These are phyloP conservation scores for Phytophthora brassicae DNA, from an alignment of 352 stramenopile genomes.

Conservation along the genomic window DNA sequence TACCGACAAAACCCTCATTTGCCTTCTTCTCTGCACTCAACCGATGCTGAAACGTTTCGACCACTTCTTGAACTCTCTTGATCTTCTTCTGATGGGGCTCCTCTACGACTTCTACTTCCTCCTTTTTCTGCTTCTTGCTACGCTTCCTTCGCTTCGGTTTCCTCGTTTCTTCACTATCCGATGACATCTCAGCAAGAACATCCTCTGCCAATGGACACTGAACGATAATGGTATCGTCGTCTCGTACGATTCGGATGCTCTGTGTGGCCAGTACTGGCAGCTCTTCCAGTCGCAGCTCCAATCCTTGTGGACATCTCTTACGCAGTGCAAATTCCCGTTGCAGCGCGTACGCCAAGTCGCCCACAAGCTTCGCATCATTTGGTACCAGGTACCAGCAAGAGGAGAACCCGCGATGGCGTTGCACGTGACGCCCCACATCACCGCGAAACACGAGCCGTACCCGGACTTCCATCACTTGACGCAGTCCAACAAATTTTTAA, in stretches of 20 bases:
- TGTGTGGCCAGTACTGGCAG: slow-evolving; percentile 64
- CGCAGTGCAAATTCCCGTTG: slow-evolving; percentile 57
- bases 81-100: slow-evolving; percentile 4
- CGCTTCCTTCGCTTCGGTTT: slow-evolving; percentile 15
- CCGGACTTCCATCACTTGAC: slow-evolving; percentile 18
- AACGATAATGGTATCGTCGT: slow-evolving; percentile 60
- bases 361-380: slow-evolving; percentile 44
- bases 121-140: slow-evolving; percentile 14
- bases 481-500: background rate
- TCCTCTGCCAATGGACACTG: slow-evolving; percentile 34
- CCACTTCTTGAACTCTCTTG: slow-evolving; percentile 2
- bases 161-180: slow-evolving; percentile 9
- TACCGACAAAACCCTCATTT: background rate
- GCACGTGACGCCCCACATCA: slow-evolving; percentile 48
- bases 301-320: slow-evolving; percentile 40
- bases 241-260: slow-evolving; percentile 55
- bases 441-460: slow-evolving; percentile 59
- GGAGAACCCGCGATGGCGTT: slow-evolving; percentile 48
- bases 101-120: background rate
- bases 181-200: slow-evolving; percentile 1
- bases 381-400: slow-evolving; percentile 74
- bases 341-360: slow-evolving; percentile 62
- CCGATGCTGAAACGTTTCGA: slow-evolving; percentile 4
- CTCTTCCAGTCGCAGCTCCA: slow-evolving; percentile 63
- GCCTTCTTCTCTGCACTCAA: background rate